Conservation (phyloP, 2,329 filamentous ascomycete species). For the Myrmaecium sp. region DNA sequence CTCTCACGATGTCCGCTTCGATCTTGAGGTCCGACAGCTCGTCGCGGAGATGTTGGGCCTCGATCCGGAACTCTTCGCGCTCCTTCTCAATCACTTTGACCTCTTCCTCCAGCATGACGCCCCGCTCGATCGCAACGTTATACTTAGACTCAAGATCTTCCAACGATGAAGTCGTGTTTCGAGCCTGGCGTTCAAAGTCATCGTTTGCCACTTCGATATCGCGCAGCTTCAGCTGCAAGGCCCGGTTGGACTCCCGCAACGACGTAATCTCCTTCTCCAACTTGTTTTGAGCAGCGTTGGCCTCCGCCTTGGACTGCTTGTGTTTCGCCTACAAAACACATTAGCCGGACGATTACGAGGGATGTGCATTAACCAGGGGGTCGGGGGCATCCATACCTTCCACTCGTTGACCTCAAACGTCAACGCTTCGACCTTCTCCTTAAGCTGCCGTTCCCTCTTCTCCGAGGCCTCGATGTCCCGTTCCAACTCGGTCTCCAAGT, state of each 20-base stretch:
- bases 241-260: conserved; percentile 68
- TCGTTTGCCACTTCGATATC: conserved; percentile 98
- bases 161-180: conserved; percentile 86
- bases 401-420: conserved; percentile 91
- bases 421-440: conserved; percentile 72
- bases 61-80: conserved; percentile 73
- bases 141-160: conserved; percentile 97
- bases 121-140: conserved; percentile 81
- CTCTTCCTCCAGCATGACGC: conserved; percentile 88
- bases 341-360: too few species aligned
- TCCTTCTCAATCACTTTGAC: conserved; percentile 84
- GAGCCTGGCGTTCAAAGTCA: conserved; percentile 90
- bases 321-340: conserved; percentile 59
- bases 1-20: conserved; percentile 82
- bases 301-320: conserved; percentile 83
- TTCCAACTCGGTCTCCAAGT: conserved; percentile 85
- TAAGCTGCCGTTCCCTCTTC: conserved; percentile 71
- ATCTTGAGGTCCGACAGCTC: conserved; percentile 88
- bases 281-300: conserved; percentile 63
- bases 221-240: conserved; percentile 65
- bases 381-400: conserved; percentile 54
- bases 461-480: conserved; percentile 92
- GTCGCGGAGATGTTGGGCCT: conserved; percentile 74
- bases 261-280: conserved; percentile 94
- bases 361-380: not conserved